A percentile compares a stretch with the other conserved stretches of the same genome.
Evolutionary conservation across 257 asterid species (phyloP).

Genomic region (Plantago elongata): DNA sequence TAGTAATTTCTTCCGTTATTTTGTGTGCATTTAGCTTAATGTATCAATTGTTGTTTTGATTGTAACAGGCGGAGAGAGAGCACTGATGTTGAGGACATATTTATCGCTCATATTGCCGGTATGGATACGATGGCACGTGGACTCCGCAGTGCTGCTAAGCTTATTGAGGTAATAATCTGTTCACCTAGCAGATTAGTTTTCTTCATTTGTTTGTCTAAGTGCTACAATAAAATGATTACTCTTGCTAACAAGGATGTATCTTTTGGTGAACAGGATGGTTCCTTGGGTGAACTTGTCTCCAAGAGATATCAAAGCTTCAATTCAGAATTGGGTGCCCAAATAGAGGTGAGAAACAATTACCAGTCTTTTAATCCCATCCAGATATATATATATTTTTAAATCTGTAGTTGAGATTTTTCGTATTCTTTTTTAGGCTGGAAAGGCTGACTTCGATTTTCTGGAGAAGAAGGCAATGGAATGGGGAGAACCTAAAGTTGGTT

Average conservation of each 20-base stretch:
- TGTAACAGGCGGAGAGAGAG: conserved; percentile 86
- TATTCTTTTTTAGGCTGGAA: conserved; percentile 56
- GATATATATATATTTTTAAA: background rate
- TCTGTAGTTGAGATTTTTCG: background rate
- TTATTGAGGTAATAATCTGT: conserved; percentile 56
- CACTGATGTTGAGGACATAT: conserved; percentile 89
- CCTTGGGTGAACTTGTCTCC: conserved; percentile 57
- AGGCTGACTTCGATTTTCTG: conserved; percentile 72
- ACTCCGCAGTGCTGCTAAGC: conserved; percentile 81
- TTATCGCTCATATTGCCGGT: conserved; percentile 90
- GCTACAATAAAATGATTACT: background rate
- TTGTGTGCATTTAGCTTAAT: background rate
- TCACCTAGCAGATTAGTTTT: background rate
- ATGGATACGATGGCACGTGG: conserved; percentile 98
- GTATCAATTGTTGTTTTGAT: background rate
- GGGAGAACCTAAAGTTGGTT: conserved; percentile 87
- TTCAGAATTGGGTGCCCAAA: conserved; percentile 65
- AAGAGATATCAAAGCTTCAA: conserved; percentile 91
- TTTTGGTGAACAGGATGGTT: conserved; percentile 53
- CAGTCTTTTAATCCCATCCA: background rate
- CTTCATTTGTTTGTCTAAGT: background rate
- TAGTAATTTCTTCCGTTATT: background rate
- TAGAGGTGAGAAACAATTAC: conserved; percentile 47
- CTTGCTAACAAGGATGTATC: background rate
- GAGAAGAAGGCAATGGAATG: conserved; percentile 79